Conservation (phyloP, 1,284 basidiomycete genomes). For the Apiotrichum brassicae region DNA sequence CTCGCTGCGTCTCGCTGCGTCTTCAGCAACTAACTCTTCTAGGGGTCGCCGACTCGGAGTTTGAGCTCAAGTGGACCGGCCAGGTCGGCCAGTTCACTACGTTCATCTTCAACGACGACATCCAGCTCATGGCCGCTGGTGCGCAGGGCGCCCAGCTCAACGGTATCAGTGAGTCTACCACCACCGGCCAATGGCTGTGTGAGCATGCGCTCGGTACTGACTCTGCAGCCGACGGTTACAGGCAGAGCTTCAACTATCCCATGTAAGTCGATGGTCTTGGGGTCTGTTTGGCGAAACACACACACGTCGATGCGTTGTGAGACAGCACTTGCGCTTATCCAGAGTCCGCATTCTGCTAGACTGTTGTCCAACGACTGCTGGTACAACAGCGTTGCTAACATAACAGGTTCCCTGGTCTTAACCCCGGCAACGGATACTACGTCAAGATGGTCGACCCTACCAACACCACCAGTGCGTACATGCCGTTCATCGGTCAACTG, state of each 20-base stretch:
- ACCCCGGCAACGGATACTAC: constrained; percentile 50
- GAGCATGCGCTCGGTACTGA: too few relatives aligned
- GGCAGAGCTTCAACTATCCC: neutral
- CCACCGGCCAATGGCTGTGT: too few relatives aligned
- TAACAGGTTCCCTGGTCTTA: neutral
- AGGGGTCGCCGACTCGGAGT: constrained; percentile 35
- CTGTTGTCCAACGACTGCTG: too few relatives aligned
- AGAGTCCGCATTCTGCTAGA: too few relatives aligned
- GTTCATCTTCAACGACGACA: constrained; percentile 19
- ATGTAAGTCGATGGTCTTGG: neutral
- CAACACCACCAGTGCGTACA: constrained; percentile 56
- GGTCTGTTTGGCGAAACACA: too few relatives aligned
- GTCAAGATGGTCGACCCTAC: constrained; percentile 56
- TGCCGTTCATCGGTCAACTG: too few relatives aligned
- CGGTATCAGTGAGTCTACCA: neutral
- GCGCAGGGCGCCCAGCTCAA: neutral
- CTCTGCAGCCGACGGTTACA: neutral
- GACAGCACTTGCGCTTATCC: too few relatives aligned
- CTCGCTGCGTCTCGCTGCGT: neutral
- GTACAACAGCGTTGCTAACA: too few relatives aligned
- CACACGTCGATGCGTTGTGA: too few relatives aligned
- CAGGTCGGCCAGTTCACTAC: constrained; percentile 28
- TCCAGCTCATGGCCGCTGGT: neutral
- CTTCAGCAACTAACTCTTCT: neutral
- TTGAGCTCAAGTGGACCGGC: constrained; percentile 36